Conservation (phyloP, 2,329 filamentous ascomycete genomes). For the Colletotrichum magnum region DNA sequence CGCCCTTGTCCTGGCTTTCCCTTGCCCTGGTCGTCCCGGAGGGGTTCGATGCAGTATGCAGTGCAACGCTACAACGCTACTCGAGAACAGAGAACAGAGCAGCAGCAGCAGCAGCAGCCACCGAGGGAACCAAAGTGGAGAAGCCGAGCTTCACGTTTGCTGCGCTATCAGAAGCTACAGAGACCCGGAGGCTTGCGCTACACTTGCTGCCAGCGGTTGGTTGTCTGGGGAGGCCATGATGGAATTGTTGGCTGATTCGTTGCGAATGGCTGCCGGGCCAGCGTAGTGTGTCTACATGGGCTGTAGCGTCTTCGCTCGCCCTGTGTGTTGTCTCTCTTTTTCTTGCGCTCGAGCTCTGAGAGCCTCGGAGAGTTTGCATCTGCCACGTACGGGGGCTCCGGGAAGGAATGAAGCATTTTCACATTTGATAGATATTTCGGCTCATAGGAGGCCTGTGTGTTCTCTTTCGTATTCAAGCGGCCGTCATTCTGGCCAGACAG, state of each 20-base stretch:
- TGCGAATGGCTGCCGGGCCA: slow-evolving; percentile 20
- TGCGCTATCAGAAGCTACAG: slow-evolving; percentile 37
- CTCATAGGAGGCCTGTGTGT: slow-evolving; percentile 16
- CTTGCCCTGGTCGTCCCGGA: slow-evolving; percentile 34
- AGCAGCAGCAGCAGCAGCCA: slow-evolving; percentile 8
- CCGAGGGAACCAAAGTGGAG: slow-evolving; percentile 27
- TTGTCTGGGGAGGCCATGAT: slow-evolving; percentile 16
- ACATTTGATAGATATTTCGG: background rate
- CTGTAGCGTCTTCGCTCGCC: background rate
- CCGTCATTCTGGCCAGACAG: slow-evolving; percentile 6
- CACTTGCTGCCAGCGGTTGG: slow-evolving; percentile 29
- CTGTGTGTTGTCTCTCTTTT: no score
- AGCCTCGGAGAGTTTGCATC: slow-evolving; percentile 4
- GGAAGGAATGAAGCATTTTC: background rate
- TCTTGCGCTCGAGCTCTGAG: slow-evolving; percentile 31
- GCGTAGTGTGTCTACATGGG: slow-evolving; percentile 4
- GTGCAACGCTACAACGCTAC: slow-evolving; percentile 25
- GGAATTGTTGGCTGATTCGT: slow-evolving; percentile 28
- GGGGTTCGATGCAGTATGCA: slow-evolving; percentile 39
- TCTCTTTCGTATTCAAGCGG: slow-evolving; percentile 29
- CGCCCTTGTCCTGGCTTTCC: slow-evolving; percentile 26
- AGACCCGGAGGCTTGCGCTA: slow-evolving; percentile 3
- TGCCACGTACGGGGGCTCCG: slow-evolving; percentile 20
- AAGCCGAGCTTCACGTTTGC: slow-evolving; percentile 27
- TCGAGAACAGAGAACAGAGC: no score